Conservation (phyloP, 78 protist genomes). For the Anaeramoeba flamelloides region DNA sequence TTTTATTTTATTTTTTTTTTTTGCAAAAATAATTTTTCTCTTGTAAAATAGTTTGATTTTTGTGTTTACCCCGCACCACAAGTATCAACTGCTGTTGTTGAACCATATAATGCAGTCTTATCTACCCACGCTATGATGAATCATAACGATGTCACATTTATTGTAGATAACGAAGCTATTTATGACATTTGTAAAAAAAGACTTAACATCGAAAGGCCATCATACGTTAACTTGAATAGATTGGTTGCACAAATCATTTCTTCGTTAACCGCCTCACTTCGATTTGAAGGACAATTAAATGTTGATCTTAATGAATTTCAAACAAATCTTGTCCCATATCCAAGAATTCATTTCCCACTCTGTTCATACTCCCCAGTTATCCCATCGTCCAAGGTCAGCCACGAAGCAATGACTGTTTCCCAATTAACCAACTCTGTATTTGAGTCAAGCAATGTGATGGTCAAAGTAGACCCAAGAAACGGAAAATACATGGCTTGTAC, state of each 20-base stretch:
- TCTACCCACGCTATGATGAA: conserved; percentile 84
- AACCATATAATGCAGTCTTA: conserved; percentile 96
- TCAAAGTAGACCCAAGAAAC: conserved; percentile 91
- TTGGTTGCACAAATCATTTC: conserved; percentile 86
- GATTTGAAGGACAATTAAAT: conserved; percentile 93
- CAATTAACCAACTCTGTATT: conserved; percentile 90
- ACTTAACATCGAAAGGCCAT: conserved; percentile 85
- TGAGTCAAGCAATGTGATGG: conserved; percentile 86
- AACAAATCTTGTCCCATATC: conserved; percentile 96
- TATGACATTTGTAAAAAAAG: conserved; percentile 89
- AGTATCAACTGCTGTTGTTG: conserved; percentile 93
- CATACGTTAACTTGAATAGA: conserved; percentile 94
- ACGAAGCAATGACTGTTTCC: conserved; percentile 84
- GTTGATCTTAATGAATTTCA: conserved; percentile 96
- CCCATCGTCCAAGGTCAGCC: conserved; percentile 88
- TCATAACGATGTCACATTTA: conserved; percentile 83
- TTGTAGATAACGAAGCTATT: conserved; percentile 91
- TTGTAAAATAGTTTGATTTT: too few relatives aligned
- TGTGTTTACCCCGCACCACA: conserved; percentile 80
- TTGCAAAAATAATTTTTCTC: too few relatives aligned
- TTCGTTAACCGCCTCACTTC: conserved; percentile 89
- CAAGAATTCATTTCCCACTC: conserved; percentile 82
- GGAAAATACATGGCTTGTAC: conserved; percentile 98
- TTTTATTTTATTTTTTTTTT: too few relatives aligned
- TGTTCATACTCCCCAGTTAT: conserved; percentile 87